phyloP scores from a whole-genome alignment of 495 filamentous ascomycete species.

The Cenococcum geophilum region DNA sequence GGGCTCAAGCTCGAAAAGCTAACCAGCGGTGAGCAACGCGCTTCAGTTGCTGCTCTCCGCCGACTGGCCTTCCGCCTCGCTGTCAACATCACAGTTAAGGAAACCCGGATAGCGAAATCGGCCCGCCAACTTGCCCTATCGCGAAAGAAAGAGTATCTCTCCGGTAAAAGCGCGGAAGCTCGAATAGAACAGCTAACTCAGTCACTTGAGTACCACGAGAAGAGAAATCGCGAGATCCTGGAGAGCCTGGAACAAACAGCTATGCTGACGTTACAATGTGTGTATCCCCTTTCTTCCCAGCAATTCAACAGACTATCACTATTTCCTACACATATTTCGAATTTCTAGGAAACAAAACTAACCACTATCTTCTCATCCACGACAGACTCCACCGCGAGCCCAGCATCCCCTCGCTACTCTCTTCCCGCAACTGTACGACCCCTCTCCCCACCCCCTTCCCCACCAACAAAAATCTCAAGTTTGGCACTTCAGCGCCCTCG shows the following conservation, averaged over 20 bases:
- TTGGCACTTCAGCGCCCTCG: slow-evolving; percentile 1
- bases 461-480: slow-evolving; percentile 13
- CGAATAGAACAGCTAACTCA: slow-evolving; percentile 18
- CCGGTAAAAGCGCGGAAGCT: slow-evolving; percentile 17
- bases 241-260: slow-evolving; percentile 23
- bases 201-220: slow-evolving; percentile 20
- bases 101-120: slow-evolving; percentile 22
- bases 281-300: background rate
- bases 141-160: slow-evolving; percentile 22
- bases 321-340: background rate
- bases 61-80: slow-evolving; percentile 27
- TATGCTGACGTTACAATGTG: slow-evolving; percentile 27
- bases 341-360: background rate
- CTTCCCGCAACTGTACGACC: background rate
- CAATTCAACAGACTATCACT: background rate
- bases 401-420: background rate
- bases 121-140: slow-evolving; percentile 16
- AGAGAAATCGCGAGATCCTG: slow-evolving; percentile 22
- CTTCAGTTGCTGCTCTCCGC: slow-evolving; percentile 21
- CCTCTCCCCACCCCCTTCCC: slow-evolving; percentile 23
- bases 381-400: slow-evolving; percentile 15
- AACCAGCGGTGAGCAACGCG: slow-evolving; percentile 17
- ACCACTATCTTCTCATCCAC: background rate
- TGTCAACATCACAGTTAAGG: slow-evolving; percentile 30
- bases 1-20: slow-evolving; percentile 20